Conservation (phyloP, 2,329 filamentous ascomycete species). For the Diaporthe sp. region DNA sequence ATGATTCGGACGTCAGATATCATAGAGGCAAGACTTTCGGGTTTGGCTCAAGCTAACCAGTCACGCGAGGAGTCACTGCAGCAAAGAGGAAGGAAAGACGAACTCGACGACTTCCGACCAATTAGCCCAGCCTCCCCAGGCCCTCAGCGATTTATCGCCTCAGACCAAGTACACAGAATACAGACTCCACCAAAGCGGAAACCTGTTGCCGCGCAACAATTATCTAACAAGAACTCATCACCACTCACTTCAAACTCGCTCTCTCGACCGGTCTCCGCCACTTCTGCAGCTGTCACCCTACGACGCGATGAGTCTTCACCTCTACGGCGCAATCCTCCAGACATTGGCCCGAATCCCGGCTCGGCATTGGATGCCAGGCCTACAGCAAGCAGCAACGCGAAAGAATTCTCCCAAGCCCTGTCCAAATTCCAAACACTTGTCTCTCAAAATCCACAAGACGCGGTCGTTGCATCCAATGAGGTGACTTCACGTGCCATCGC, state of each 20-base stretch:
- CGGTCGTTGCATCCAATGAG: not conserved
- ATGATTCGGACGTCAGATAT: slow-evolving; percentile 17
- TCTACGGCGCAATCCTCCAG: not conserved
- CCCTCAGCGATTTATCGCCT: no score
- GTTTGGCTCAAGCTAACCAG: not conserved
- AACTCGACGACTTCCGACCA: not conserved
- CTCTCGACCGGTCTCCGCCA: not conserved
- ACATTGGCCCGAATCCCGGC: not conserved
- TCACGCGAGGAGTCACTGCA: not conserved
- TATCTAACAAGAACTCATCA: not conserved
- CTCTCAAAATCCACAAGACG: not conserved
- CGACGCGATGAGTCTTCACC: slow-evolving; percentile 1
- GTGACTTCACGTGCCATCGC: slow-evolving; percentile 17
- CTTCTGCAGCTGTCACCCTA: not conserved
- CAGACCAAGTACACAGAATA: not conserved
- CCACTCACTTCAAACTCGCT: not conserved
- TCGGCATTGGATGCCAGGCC: not conserved
- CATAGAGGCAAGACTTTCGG: slow-evolving; percentile 1
- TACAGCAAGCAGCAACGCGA: not conserved
- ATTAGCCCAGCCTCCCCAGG: not conserved
- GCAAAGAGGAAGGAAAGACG: not conserved
- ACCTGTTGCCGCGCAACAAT: not conserved
- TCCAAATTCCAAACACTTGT: slow-evolving; percentile 6
- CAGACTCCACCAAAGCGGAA: not conserved
- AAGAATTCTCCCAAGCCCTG: not conserved